A percentile compares a stretch with the other conserved stretches of the same genome.
Conservation (phyloP, 192 early-diverging fungal genomes). For the Coemansia sp. region DNA sequence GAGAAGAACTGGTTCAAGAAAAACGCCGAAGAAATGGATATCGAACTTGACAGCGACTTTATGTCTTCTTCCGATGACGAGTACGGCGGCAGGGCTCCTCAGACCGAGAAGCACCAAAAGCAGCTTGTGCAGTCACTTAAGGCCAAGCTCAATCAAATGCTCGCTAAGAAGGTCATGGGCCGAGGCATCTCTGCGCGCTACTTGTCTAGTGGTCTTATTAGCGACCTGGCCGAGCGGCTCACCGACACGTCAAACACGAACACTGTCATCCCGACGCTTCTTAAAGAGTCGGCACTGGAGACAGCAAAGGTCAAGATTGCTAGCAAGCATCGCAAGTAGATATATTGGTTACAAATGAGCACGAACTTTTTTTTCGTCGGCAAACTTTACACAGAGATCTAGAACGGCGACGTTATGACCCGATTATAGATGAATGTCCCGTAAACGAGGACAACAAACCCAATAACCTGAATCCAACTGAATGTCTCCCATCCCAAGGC, state of each 20-base stretch:
- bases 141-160: conserved; percentile 20
- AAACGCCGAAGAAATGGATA: conserved; percentile 74
- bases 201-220: conserved; percentile 61
- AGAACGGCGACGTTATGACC: conserved; percentile 67
- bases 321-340: background rate
- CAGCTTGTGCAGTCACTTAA: conserved; percentile 31
- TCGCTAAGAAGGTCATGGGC: conserved; percentile 35
- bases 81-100: conserved; percentile 15
- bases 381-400: background rate
- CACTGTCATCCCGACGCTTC: conserved; percentile 23
- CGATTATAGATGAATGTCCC: conserved; percentile 93
- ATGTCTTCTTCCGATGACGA: conserved; percentile 47
- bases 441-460: conserved; percentile 66
- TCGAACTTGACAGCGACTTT: conserved; percentile 75
- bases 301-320: conserved; percentile 17
- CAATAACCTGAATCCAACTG: conserved; percentile 88
- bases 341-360: background rate
- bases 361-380: background rate
- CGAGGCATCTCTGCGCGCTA: conserved; percentile 58
- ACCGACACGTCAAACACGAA: conserved; percentile 35
- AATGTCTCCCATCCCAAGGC: conserved; percentile 95
- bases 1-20: conserved; percentile 77
- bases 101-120: conserved; percentile 20
- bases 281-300: conserved; percentile 44
- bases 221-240: conserved; percentile 63